Percentiles rank a stretch among this genome's conserved stretches.
These are phyloP conservation scores for Zelonia costaricensis DNA, from an alignment of 208 protist species.

Conservation along the genomic window DNA sequence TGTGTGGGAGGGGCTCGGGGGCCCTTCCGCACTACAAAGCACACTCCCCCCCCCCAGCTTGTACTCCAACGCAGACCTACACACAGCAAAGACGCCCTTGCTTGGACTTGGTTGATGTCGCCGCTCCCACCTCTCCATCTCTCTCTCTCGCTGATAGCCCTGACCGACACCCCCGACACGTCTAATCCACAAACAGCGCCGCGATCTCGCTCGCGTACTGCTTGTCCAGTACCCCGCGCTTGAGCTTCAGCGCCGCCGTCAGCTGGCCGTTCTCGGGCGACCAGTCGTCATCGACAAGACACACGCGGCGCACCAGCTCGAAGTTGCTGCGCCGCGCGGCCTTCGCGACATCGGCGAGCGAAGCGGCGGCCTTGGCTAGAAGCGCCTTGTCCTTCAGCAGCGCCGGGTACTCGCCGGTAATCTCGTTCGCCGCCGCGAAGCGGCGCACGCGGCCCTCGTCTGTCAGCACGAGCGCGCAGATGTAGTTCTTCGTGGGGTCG, in stretches of 20 bases:
- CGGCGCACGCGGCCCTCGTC: constrained; percentile 32
- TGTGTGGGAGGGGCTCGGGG: no score
- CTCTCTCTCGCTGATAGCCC: no score
- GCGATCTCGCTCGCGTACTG: constrained; percentile 60
- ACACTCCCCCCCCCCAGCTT: no score
- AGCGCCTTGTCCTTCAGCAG: constrained; percentile 32
- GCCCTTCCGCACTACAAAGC: no score
- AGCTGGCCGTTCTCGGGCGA: constrained; percentile 77
- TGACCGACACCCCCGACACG: not conserved
- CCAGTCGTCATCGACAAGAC: constrained; percentile 68
- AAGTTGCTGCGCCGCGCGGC: constrained; percentile 35
- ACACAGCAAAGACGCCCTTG: no score
- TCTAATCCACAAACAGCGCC: constrained; percentile 47
- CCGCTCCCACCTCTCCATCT: not conserved
- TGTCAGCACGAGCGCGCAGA: constrained; percentile 54
- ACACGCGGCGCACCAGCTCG: constrained; percentile 55
- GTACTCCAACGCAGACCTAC: no score
- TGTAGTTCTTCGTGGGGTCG: constrained; percentile 63
- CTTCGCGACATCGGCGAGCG: constrained; percentile 41
- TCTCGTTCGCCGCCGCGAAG: constrained; percentile 43
- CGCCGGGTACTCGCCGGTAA: constrained; percentile 31
- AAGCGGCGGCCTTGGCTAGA: constrained; percentile 31
- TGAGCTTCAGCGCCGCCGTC: constrained; percentile 79
- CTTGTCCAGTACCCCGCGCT: constrained; percentile 47
- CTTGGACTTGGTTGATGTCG: no score